These are phyloP conservation scores for Mycena haematopus DNA, from an alignment of 768 basidiomycete genomes.

Conservation along the genomic window DNA sequence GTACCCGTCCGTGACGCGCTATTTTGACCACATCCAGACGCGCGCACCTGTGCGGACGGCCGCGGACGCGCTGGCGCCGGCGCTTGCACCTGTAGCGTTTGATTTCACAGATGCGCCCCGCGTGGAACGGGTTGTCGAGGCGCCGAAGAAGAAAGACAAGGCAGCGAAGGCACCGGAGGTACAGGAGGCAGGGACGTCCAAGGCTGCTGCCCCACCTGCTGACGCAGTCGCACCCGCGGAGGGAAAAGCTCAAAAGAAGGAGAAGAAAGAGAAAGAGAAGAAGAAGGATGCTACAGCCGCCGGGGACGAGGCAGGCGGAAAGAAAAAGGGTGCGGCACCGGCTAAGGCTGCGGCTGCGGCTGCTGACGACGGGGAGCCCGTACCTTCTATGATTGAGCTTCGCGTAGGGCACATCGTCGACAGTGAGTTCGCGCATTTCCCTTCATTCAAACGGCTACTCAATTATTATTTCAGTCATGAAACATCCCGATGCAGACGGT, in stretches of 20 bases:
- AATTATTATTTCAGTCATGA: conserved; percentile 67
- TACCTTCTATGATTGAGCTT: conserved; percentile 97
- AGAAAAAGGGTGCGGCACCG: conserved; percentile 43
- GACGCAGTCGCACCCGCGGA: conserved; percentile 25
- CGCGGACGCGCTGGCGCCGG: conserved; percentile 54
- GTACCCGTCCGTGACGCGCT: conserved; percentile 85
- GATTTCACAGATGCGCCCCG: conserved; percentile 81
- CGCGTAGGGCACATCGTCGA: conserved; percentile 93
- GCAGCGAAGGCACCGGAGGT: conserved; percentile 38
- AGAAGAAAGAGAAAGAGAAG: conserved; percentile 71
- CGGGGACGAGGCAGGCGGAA: conserved; percentile 44
- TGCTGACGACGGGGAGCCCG: conserved; percentile 78
- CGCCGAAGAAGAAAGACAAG: conserved; percentile 83
- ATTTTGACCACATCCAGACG: conserved; percentile 94
- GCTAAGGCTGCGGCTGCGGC: conserved; percentile 54
- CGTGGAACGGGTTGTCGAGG: conserved; percentile 72
- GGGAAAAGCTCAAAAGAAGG: conserved; percentile 54
- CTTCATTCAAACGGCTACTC: background rate
- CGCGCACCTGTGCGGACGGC: conserved; percentile 65
- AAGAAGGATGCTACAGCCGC: conserved; percentile 50
- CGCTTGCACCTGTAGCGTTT: conserved; percentile 65
- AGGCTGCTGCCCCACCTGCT: conserved; percentile 35
- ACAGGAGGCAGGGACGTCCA: conserved; percentile 34
- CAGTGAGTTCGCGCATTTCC: conserved; percentile 53
- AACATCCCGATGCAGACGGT: conserved; percentile 96